These are phyloP conservation scores for Ascocoryne sarcoides DNA, from an alignment of 2,329 filamentous ascomycete genomes.

Conservation along the genomic window DNA sequence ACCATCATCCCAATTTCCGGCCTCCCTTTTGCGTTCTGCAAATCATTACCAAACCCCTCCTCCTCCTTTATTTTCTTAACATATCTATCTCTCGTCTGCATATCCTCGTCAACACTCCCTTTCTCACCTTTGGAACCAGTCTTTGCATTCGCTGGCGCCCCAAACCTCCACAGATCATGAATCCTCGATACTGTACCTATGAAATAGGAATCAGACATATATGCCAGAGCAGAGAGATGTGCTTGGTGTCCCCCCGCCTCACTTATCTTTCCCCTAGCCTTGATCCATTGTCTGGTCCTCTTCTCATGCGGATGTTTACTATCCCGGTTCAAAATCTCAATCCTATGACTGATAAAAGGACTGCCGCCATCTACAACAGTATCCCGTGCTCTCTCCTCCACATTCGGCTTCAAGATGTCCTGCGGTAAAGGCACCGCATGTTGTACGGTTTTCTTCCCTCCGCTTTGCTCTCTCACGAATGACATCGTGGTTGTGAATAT, in stretches of 20 bases:
- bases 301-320: conserved; percentile 51
- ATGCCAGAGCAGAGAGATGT: conserved; percentile 81
- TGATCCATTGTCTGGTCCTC: conserved; percentile 65
- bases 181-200: conserved; percentile 79
- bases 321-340: conserved; percentile 47
- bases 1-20: conserved; percentile 77
- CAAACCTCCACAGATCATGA: conserved; percentile 72
- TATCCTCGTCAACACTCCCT: conserved; percentile 2
- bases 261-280: conserved; percentile 65
- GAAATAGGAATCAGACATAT: conserved; percentile 89
- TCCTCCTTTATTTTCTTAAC: conserved; percentile 32
- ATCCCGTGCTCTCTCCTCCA: conserved; percentile 27
- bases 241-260: conserved; percentile 65
- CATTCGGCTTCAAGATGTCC: conserved; percentile 32
- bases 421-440: conserved; percentile 57
- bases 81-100: conserved; percentile 40
- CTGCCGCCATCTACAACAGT: conserved; percentile 19
- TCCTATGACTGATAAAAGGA: conserved; percentile 50
- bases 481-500: conserved; percentile 96
- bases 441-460: conserved; percentile 43
- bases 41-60: conserved; percentile 31
- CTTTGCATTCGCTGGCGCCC: conserved; percentile 32
- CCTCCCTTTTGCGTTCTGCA: conserved; percentile 41
- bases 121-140: conserved; percentile 1
- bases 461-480: conserved; percentile 62